Conservation (phyloP, 306 rosid species). For the Fragaria ananassa region DNA sequence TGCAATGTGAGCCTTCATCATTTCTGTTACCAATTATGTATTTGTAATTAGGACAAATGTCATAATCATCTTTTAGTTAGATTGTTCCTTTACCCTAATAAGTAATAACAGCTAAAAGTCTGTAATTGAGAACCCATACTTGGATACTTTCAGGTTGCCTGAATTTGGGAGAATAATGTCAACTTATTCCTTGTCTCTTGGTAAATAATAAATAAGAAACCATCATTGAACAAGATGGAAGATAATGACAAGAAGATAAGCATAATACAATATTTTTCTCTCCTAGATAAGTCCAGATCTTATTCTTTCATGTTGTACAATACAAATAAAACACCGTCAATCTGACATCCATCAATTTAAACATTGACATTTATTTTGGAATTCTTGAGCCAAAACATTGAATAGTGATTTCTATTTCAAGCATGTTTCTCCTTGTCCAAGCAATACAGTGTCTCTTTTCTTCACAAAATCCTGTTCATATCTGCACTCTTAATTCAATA, state of each 20-base stretch:
- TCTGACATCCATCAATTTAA: slow-evolving; percentile 27
- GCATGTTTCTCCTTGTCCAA: slow-evolving; percentile 9
- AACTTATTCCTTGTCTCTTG: slow-evolving; percentile 18
- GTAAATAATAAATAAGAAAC: slow-evolving; percentile 1
- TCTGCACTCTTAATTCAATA: slow-evolving; percentile 6
- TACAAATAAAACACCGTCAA: slow-evolving; percentile 24
- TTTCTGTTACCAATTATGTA: slow-evolving; percentile 7
- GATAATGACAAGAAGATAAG: slow-evolving; percentile 8
- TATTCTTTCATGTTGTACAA: slow-evolving; percentile 33
- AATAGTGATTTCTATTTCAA: background rate
- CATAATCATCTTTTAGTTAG: slow-evolving; percentile 11
- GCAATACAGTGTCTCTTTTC: slow-evolving; percentile 5
- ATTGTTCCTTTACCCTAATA: background rate
- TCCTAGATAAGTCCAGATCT: slow-evolving; percentile 32
- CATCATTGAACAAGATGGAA: slow-evolving; percentile 8
- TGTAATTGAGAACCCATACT: slow-evolving; percentile 2
- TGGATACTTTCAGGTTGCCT: background rate
- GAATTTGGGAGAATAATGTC: slow-evolving; percentile 22
- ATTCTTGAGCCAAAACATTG: slow-evolving; percentile 1
- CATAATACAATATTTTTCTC: slow-evolving; percentile 12
- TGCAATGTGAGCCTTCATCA: slow-evolving; percentile 8
- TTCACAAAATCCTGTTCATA: slow-evolving; percentile 14
- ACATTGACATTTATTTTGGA: slow-evolving; percentile 9
- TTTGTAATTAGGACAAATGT: slow-evolving; percentile 18
- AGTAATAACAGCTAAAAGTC: background rate